Evolutionary conservation across 2,329 filamentous ascomycete species (phyloP).

Genomic region (Monilinia fructigena): DNA sequence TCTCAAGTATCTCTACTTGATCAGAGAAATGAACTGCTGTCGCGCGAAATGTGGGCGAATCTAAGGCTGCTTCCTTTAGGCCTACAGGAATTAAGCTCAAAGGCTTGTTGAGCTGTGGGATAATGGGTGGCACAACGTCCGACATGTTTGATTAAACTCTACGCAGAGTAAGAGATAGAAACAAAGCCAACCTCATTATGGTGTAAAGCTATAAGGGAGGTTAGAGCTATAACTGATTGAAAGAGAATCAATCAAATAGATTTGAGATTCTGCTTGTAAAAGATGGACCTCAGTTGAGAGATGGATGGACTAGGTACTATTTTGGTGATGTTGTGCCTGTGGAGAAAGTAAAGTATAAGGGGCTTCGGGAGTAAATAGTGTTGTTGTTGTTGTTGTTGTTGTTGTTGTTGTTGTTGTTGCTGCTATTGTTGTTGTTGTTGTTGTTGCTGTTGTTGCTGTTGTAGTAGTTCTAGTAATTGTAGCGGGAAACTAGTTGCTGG

Average conservation of each 20-base stretch:
- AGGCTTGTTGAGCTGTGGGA: conserved; percentile 32
- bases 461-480: no score
- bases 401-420: no score
- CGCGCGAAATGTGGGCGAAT: conserved; percentile 93
- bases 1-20: conserved; percentile 86
- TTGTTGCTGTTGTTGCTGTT: no score
- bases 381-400: no score
- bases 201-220: background rate
- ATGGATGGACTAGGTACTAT: background rate
- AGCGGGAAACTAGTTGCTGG: no score
- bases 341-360: background rate
- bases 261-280: background rate
- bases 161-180: conserved; percentile 14
- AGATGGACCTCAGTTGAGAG: conserved; percentile 5
- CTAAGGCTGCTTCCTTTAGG: conserved; percentile 91
- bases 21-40: conserved; percentile 84
- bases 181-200: conserved; percentile 20
- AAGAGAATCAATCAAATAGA: background rate
- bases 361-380: background rate
- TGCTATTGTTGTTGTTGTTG: no score
- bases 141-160: conserved; percentile 33
- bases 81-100: conserved; percentile 61
- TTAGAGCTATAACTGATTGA: background rate
- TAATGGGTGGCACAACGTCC: conserved; percentile 24
- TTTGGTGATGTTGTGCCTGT: background rate